Conservation (phyloP, 495 filamentous ascomycete species). For the Terfezia claveryi region DNA sequence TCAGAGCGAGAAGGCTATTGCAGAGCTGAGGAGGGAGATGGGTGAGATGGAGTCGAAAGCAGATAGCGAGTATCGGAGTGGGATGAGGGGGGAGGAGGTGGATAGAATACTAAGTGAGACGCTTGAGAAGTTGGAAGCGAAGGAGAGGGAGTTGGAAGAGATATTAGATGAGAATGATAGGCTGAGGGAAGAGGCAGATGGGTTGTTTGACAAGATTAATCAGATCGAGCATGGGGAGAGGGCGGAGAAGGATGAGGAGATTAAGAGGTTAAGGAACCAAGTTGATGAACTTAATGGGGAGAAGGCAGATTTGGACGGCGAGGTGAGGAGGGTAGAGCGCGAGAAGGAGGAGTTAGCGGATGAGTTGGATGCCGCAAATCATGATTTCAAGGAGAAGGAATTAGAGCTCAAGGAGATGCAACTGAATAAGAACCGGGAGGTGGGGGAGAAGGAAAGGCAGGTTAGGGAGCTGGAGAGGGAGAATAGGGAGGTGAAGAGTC, state of each 20-base stretch:
- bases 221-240: slow-evolving; percentile 39
- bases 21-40: slow-evolving; percentile 52
- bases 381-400: slow-evolving; percentile 38
- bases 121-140: slow-evolving; percentile 32
- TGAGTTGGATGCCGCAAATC: slow-evolving; percentile 24
- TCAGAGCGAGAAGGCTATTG: slow-evolving; percentile 54
- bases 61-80: slow-evolving; percentile 39
- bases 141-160: slow-evolving; percentile 15
- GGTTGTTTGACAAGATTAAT: slow-evolving; percentile 44
- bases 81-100: slow-evolving; percentile 28
- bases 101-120: slow-evolving; percentile 29
- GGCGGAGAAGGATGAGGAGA: slow-evolving; percentile 42
- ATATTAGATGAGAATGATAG: slow-evolving; percentile 27
- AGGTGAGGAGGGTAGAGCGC: slow-evolving; percentile 27
- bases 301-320: slow-evolving; percentile 38
- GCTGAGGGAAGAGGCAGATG: slow-evolving; percentile 43
- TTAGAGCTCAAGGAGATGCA: slow-evolving; percentile 31
- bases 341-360: slow-evolving; percentile 7
- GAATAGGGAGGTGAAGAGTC: background rate
- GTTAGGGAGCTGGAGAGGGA: slow-evolving; percentile 12
- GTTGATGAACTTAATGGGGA: slow-evolving; percentile 33
- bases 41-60: slow-evolving; percentile 44
- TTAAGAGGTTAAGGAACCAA: slow-evolving; percentile 36
- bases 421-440: slow-evolving; percentile 26
- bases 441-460: slow-evolving; percentile 23